These are phyloP conservation scores for Aureoboletus auriporus DNA, from an alignment of 768 basidiomycete genomes.

Conservation along the genomic window DNA sequence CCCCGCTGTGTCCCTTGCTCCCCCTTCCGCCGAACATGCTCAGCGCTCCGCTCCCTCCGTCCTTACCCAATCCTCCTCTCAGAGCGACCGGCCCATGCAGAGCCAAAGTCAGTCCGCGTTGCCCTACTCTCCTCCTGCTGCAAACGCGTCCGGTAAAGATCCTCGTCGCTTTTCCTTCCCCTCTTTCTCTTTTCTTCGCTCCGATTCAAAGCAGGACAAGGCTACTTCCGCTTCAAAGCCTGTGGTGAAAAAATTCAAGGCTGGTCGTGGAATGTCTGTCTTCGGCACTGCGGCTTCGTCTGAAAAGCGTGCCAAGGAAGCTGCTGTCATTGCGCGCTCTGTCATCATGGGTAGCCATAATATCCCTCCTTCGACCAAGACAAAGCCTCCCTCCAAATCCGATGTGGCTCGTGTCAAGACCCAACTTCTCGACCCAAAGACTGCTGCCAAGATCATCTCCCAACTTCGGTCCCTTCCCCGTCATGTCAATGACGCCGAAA, in stretches of 20 bases:
- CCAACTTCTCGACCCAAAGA: conserved; percentile 60
- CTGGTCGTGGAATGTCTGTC: conserved; percentile 31
- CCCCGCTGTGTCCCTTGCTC: conserved; percentile 15
- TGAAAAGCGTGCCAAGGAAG: conserved; percentile 59
- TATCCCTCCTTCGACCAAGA: conserved; percentile 28
- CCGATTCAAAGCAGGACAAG: conserved; percentile 27
- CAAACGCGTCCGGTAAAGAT: conserved; percentile 19
- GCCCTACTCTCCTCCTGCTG: conserved; percentile 15
- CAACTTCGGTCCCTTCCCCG: conserved; percentile 61
- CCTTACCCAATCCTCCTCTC: conserved; percentile 14
- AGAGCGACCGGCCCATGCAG: conserved; percentile 17
- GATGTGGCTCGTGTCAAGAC: conserved; percentile 64
- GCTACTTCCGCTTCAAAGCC: conserved; percentile 34
- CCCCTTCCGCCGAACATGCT: conserved; percentile 9
- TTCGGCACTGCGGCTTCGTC: conserved; percentile 33
- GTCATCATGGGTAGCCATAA: conserved; percentile 60
- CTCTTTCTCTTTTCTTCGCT: conserved; percentile 39
- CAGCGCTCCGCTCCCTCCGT: conserved; percentile 6
- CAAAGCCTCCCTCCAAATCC: conserved; percentile 41
- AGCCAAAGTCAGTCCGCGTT: conserved; percentile 26
- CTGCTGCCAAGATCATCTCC: conserved; percentile 68
- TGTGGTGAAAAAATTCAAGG: conserved; percentile 37
- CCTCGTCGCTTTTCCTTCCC: conserved; percentile 48
- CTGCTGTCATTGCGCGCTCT: conserved; percentile 58
- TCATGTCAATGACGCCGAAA: conserved; percentile 8